A percentile compares a stretch with the other conserved stretches of the same genome.
phyloP scores from a whole-genome alignment of 2,329 filamentous ascomycete genomes.

The Corynespora cassiicola region DNA sequence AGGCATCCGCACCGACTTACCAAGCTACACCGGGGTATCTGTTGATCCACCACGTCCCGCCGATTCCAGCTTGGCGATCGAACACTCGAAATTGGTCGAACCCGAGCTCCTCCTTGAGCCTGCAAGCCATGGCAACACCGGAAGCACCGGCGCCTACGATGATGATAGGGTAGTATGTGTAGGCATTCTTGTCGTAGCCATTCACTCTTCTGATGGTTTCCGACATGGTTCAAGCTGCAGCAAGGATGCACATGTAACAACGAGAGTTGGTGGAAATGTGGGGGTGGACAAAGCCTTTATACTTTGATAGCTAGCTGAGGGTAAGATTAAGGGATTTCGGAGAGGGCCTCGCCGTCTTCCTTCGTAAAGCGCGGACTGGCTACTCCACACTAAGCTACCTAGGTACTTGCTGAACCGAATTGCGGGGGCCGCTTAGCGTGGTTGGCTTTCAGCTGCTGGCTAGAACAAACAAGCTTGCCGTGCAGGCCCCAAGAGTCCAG shows the following conservation, averaged over 20 bases:
- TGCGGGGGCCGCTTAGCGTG: too few relatives aligned
- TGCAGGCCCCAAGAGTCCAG: too few relatives aligned
- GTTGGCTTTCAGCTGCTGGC: too few relatives aligned
- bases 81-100: conserved; percentile 68
- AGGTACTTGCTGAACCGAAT: not conserved
- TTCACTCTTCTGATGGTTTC: conserved; percentile 46
- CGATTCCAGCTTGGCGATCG: conserved; percentile 63
- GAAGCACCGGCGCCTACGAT: conserved; percentile 69
- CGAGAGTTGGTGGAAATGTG: not conserved
- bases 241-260: not conserved
- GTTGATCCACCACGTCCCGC: conserved; percentile 71
- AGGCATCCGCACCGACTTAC: too few relatives aligned
- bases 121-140: conserved; percentile 67
- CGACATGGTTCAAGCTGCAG: conserved; percentile 18
- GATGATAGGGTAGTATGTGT: conserved; percentile 56
- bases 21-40: conserved; percentile 64
- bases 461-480: too few relatives aligned
- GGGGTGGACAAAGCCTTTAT: too few relatives aligned
- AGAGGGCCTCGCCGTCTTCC: not conserved
- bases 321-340: not conserved
- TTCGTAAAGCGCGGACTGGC: conserved; percentile 5
- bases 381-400: conserved; percentile 3
- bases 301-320: too few relatives aligned
- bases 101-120: conserved; percentile 63
- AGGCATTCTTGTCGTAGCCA: conserved; percentile 46